Conservation (phyloP, 75 land plant genomes). For the Pseudotsuga menziesii region DNA sequence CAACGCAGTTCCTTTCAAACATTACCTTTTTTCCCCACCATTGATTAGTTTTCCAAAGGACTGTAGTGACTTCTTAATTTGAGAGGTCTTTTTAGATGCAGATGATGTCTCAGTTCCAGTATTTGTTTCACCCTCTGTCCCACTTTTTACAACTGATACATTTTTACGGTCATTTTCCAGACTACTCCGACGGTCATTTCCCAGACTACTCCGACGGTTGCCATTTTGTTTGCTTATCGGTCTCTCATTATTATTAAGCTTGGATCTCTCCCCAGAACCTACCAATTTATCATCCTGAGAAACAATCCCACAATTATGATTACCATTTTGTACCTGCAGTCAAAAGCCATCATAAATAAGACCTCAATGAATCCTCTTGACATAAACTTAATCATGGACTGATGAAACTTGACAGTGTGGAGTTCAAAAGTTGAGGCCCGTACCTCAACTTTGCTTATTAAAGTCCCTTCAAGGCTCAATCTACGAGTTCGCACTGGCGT, state of each 20-base stretch:
- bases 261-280: background rate
- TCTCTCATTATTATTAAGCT: background rate
- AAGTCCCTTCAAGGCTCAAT: conserved; percentile 37
- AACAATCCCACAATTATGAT: background rate
- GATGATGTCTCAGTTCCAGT: conserved; percentile 1
- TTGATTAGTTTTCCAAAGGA: conserved; percentile 48
- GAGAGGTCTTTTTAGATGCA: conserved; percentile 27
- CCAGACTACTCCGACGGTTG: conserved; percentile 3
- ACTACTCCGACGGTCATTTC: conserved; percentile 20
- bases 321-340: background rate
- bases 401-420: too few species aligned
- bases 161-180: conserved; percentile 20
- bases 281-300: background rate
- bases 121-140: background rate
- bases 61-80: conserved; percentile 40
- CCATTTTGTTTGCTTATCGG: background rate
- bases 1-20: background rate
- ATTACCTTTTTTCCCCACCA: conserved; percentile 46
- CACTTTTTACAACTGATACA: background rate
- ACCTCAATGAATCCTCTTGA: too few species aligned
- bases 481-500: conserved; percentile 25
- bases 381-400: too few species aligned
- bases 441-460: background rate
- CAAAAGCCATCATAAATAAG: too few species aligned
- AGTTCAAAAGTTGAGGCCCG: too few species aligned